phyloP scores from a whole-genome alignment of 148 eudicot genomes.

The Amaranthus cruentus region DNA sequence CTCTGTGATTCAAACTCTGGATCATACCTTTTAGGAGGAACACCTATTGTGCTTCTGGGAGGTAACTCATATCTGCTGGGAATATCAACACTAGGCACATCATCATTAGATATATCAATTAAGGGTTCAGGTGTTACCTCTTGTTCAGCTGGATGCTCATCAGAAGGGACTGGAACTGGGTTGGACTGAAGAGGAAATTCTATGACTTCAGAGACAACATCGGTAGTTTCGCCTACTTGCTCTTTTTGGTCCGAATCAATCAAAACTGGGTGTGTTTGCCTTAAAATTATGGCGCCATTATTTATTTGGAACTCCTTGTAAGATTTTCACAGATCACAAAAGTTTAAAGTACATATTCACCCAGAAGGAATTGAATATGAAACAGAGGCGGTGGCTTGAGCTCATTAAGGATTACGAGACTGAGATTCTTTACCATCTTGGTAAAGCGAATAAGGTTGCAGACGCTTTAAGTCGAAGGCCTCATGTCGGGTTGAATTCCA shows the following conservation, averaged over 20 bases:
- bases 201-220: too few relatives aligned
- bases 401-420: not conserved
- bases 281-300: not conserved
- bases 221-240: too few relatives aligned
- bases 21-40: too few relatives aligned
- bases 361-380: slow-evolving; percentile 1
- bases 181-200: too few relatives aligned
- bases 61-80: too few relatives aligned
- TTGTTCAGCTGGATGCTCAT: too few relatives aligned
- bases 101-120: not conserved
- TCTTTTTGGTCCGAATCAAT: not conserved
- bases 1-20: too few relatives aligned
- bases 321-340: not conserved
- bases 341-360: not conserved
- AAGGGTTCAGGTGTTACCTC: not conserved
- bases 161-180: too few relatives aligned
- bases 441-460: not conserved
- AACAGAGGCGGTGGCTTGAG: not conserved
- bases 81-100: too few relatives aligned
- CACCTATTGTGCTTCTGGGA: too few relatives aligned
- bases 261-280: not conserved
- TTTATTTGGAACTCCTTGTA: not conserved
- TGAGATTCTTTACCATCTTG: not conserved
- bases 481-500: too few relatives aligned
- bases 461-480: not conserved